Conservation (phyloP, 768 basidiomycete species). For the Lactarius deliciosus region DNA sequence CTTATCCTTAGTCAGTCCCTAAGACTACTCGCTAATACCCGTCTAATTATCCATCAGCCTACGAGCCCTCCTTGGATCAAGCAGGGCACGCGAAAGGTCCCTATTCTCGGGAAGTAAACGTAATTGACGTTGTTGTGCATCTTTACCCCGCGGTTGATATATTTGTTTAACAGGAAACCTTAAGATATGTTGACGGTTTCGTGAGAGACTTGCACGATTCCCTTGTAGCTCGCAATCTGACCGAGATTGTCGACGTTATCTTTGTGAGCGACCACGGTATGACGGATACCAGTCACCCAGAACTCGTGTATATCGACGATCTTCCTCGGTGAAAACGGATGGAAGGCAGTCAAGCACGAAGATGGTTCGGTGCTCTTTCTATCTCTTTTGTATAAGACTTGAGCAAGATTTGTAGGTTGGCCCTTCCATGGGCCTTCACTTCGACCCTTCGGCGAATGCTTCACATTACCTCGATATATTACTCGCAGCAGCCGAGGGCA, state of each 20-base stretch:
- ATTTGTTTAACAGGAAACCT: constrained; percentile 49
- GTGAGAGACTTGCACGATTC: constrained; percentile 65
- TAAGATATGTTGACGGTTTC: constrained; percentile 69
- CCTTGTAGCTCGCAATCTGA: constrained; percentile 69
- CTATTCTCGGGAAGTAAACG: constrained; percentile 66
- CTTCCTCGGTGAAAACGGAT: constrained; percentile 66
- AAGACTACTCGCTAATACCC: constrained; percentile 20
- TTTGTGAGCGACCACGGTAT: constrained; percentile 94
- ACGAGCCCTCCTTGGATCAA: constrained; percentile 85
- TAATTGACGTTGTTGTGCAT: constrained; percentile 37
- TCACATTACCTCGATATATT: constrained; percentile 57
- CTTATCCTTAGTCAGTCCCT: constrained; percentile 61
- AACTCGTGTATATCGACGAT: constrained; percentile 78
- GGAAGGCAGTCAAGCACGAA: constrained; percentile 61
- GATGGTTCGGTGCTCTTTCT: constrained; percentile 47
- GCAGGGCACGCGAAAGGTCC: constrained; percentile 76
- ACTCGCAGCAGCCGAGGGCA: constrained; percentile 48
- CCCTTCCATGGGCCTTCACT: constrained; percentile 87
- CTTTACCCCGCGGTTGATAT: not conserved
- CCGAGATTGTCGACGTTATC: constrained; percentile 80
- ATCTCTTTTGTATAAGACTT: not conserved
- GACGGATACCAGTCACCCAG: constrained; percentile 81
- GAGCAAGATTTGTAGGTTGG: constrained; percentile 55
- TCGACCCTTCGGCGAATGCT: constrained; percentile 56
- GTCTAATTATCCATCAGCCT: constrained; percentile 46